Conservation (phyloP, 208 protist genomes). For the Leishmania guyanensis region DNA sequence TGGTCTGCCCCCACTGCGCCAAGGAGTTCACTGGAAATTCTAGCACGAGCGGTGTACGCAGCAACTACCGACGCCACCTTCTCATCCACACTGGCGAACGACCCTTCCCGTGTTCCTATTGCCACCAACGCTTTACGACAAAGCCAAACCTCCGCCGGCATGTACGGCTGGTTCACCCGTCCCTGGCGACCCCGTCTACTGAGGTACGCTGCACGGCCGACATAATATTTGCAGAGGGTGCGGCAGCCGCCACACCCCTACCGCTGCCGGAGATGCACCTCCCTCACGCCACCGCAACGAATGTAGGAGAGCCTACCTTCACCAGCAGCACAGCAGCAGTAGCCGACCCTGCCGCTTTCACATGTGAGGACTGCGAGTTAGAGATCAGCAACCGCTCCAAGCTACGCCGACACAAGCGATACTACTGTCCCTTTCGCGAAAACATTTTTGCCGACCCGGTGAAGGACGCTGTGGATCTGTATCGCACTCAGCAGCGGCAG, state of each 20-base stretch:
- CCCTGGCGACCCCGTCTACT: constrained; percentile 22
- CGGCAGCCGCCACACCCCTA: neutral
- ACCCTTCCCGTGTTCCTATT: constrained; percentile 69
- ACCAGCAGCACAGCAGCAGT: neutral
- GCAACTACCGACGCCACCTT: constrained; percentile 80
- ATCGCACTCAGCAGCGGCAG: constrained; percentile 19
- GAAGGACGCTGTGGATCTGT: constrained; percentile 26
- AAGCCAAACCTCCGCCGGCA: constrained; percentile 62
- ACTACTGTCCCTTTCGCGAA: constrained; percentile 84
- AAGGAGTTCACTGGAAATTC: constrained; percentile 56
- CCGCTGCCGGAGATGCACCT: constrained; percentile 11
- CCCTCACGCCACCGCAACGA: neutral
- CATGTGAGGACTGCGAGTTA: constrained; percentile 74
- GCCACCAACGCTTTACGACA: constrained; percentile 63
- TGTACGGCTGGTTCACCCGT: constrained; percentile 39
- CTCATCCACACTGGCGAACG: constrained; percentile 69
- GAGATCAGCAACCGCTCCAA: constrained; percentile 62
- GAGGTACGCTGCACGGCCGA: neutral
- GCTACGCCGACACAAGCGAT: constrained; percentile 64
- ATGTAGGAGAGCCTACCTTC: neutral
- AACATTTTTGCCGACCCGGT: constrained; percentile 62
- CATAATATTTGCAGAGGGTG: neutral
- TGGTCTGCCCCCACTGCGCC: constrained; percentile 64
- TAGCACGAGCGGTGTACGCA: constrained; percentile 62
- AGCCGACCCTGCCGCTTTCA: constrained; percentile 11